phyloP scores from a whole-genome alignment of 169 alveolate species.

The Plasmodium gallinaceum region DNA sequence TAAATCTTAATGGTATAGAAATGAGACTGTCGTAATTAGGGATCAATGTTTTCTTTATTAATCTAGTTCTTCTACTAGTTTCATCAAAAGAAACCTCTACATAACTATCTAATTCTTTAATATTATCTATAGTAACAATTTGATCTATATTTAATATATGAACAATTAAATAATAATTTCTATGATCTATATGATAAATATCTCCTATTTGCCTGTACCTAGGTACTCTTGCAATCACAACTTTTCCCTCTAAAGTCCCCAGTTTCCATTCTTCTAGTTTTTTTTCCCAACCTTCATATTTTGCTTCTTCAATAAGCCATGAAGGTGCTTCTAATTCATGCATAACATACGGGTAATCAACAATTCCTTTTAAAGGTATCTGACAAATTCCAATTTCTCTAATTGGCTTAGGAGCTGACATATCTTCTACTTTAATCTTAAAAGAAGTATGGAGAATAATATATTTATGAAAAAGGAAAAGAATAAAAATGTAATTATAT shows the following conservation, averaged over 20 bases:
- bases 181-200: constrained; percentile 39
- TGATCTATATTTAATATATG: constrained; percentile 80
- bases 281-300: constrained; percentile 83
- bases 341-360: constrained; percentile 82
- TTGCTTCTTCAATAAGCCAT: constrained; percentile 82
- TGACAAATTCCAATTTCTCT: constrained; percentile 79
- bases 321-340: constrained; percentile 77
- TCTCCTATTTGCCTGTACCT: constrained; percentile 82
- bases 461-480: too few species aligned
- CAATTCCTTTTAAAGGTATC: constrained; percentile 81
- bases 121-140: constrained; percentile 77
- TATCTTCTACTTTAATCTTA: constrained; percentile 83
- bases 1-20: constrained; percentile 77
- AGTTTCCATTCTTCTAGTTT: constrained; percentile 77
- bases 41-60: constrained; percentile 76
- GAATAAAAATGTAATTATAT: neutral
- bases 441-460: neutral
- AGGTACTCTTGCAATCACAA: constrained; percentile 78
- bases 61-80: constrained; percentile 78
- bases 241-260: constrained; percentile 81
- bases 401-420: constrained; percentile 81
- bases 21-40: constrained; percentile 83
- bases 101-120: constrained; percentile 77
- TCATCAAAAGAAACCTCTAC: constrained; percentile 82
- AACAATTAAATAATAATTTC: constrained; percentile 74